phyloP scores from a whole-genome alignment of 1,284 basidiomycete species.

The Singerocomus inundabilis region DNA sequence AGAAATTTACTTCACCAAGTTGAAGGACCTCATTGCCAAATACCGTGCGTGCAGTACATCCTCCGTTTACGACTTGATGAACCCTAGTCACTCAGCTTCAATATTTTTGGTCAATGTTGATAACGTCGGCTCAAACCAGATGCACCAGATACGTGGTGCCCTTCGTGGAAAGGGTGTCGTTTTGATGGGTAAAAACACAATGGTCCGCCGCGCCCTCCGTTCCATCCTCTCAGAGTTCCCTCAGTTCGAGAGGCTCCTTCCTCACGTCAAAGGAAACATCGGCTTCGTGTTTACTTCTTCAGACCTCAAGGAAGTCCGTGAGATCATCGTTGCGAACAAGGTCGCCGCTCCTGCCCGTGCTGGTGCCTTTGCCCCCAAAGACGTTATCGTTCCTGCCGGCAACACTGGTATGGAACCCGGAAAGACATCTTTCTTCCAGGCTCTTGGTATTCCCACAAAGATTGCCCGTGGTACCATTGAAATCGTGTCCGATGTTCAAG shows the following conservation, averaged over 20 bases:
- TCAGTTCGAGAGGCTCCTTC: constrained; percentile 94
- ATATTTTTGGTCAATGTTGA: constrained; percentile 99
- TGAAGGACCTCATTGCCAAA: constrained; percentile 90
- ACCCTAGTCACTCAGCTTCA: constrained; percentile 58
- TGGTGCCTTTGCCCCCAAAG: constrained; percentile 91
- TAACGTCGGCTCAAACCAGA: constrained; percentile 99
- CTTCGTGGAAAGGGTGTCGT: constrained; percentile 97
- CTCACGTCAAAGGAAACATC: constrained; percentile 96
- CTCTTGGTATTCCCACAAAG: constrained; percentile 99
- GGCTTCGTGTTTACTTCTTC: constrained; percentile 97
- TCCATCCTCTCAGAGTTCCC: constrained; percentile 88
- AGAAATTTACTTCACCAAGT: constrained; percentile 91
- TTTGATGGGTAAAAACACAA: constrained; percentile 99
- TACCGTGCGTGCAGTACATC: constrained; percentile 63
- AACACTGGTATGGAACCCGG: constrained; percentile 99
- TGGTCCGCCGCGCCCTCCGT: constrained; percentile 98
- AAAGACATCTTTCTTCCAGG: constrained; percentile 99
- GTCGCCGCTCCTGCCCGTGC: constrained; percentile 98
- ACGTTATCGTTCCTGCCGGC: constrained; percentile 90
- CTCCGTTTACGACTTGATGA: not conserved
- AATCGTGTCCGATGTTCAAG: constrained; percentile 97
- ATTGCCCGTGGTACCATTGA: constrained; percentile 99
- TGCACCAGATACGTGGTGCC: constrained; percentile 97
- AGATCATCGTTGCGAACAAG: constrained; percentile 93
- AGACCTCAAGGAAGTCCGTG: constrained; percentile 95